phyloP scores from a whole-genome alignment of 2,329 filamentous ascomycete species.

The Taxawa tesnikishii region DNA sequence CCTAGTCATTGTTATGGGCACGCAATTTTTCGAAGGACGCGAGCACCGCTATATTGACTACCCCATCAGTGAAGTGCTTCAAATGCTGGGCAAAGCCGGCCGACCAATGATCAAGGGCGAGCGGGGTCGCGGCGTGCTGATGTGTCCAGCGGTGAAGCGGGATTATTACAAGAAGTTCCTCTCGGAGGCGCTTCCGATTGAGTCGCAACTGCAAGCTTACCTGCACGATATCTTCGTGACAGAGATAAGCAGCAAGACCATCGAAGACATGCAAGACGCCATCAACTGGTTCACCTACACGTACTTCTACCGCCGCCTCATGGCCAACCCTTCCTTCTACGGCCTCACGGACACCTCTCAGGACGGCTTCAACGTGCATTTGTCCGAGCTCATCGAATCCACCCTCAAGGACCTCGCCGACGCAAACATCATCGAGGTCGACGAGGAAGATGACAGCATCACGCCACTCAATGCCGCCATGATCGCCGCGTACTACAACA shows the following conservation, averaged over 20 bases:
- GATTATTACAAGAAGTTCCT: slow-evolving; percentile 99
- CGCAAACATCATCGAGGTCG: slow-evolving; percentile 89
- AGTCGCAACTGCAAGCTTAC: slow-evolving; percentile 84
- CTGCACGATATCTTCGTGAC: slow-evolving; percentile 94
- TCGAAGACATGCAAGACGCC: slow-evolving; percentile 88
- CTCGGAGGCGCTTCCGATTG: slow-evolving; percentile 87
- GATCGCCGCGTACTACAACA: slow-evolving; percentile 98
- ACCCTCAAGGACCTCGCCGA: slow-evolving; percentile 84
- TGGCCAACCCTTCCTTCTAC: slow-evolving; percentile 96
- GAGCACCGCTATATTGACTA: slow-evolving; percentile 98
- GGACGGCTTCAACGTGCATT: slow-evolving; percentile 82
- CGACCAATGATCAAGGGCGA: slow-evolving; percentile 63
- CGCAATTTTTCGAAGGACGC: slow-evolving; percentile 91
- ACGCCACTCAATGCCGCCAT: slow-evolving; percentile 89
- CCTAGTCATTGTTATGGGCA: slow-evolving; percentile 91
- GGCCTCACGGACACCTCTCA: slow-evolving; percentile 78
- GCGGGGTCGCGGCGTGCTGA: slow-evolving; percentile 79
- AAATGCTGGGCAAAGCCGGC: slow-evolving; percentile 95
- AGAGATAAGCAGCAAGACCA: slow-evolving; percentile 92
- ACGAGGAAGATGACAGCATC: slow-evolving; percentile 81
- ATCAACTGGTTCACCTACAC: slow-evolving; percentile 98
- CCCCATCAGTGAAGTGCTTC: slow-evolving; percentile 80
- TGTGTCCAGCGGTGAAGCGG: slow-evolving; percentile 87
- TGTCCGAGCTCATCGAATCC: slow-evolving; percentile 88
- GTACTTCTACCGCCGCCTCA: slow-evolving; percentile 89